These are phyloP conservation scores for Anethum foeniculum DNA, from an alignment of 140 eudicot genomes.

Conservation along the genomic window DNA sequence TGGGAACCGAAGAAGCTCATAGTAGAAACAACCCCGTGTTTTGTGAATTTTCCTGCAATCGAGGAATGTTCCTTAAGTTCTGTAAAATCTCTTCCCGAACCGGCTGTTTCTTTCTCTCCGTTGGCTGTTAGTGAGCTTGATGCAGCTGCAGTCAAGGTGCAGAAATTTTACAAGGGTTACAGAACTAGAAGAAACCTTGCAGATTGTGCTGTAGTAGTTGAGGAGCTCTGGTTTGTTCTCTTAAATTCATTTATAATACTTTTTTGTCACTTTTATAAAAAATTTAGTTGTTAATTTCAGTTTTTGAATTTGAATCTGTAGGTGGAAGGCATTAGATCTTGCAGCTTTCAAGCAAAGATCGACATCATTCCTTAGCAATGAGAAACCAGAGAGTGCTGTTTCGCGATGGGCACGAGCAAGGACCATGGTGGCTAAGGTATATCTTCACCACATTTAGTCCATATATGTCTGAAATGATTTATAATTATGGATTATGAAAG, in stretches of 20 bases:
- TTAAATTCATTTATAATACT: neutral
- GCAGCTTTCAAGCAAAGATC: conserved; percentile 45
- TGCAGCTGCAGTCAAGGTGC: conserved; percentile 52
- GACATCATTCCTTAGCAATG: conserved; percentile 35
- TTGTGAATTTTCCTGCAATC: conserved; percentile 35
- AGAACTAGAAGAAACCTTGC: conserved; percentile 69
- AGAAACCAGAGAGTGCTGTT: conserved; percentile 49
- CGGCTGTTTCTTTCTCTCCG: conserved; percentile 20
- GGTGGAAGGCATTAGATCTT: conserved; percentile 74
- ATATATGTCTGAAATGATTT: neutral
- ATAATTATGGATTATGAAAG: neutral
- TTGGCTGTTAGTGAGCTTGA: conserved; percentile 42
- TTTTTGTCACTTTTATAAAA: neutral
- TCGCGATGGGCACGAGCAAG: conserved; percentile 68
- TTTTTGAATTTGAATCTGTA: neutral
- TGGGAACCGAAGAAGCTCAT: conserved; percentile 15
- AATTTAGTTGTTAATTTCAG: neutral
- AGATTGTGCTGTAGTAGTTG: conserved; percentile 69
- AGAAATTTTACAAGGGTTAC: conserved; percentile 56
- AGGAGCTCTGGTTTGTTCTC: conserved; percentile 52
- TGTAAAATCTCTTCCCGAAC: conserved; percentile 12
- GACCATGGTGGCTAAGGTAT: conserved; percentile 66
- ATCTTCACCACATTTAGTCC: neutral
- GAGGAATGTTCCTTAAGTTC: conserved; percentile 20
- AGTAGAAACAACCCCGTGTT: conserved; percentile 20